These are phyloP conservation scores for Paraglomus brasilianum DNA, from an alignment of 192 early-diverging fungal genomes.

Conservation along the genomic window DNA sequence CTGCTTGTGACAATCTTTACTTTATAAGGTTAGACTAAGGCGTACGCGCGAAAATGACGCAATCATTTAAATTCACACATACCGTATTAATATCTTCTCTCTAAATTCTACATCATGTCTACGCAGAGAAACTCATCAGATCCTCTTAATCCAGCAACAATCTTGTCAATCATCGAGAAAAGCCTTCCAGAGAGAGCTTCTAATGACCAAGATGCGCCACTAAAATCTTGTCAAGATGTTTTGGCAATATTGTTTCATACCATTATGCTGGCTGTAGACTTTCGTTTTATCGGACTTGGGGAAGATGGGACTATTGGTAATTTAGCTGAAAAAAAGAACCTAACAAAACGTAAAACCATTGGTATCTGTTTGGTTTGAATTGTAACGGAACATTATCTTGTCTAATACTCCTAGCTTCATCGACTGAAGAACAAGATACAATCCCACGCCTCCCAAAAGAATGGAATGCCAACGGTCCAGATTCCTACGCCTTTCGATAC, in stretches of 20 bases:
- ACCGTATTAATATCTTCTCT: too few relatives aligned
- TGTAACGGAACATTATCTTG: not conserved
- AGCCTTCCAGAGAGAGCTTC: not conserved
- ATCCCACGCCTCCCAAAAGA: constrained; percentile 39
- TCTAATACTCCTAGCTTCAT: not conserved
- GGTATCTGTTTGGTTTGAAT: not conserved
- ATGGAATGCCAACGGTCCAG: constrained; percentile 60
- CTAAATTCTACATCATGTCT: too few relatives aligned
- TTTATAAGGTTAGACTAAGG: too few relatives aligned
- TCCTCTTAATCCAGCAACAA: constrained; percentile 14
- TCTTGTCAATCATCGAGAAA: not conserved
- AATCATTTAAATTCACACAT: too few relatives aligned
- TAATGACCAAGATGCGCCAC: not conserved
- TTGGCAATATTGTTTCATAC: constrained; percentile 54
- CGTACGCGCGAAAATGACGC: too few relatives aligned
- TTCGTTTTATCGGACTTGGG: constrained; percentile 58
- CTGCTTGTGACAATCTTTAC: too few relatives aligned
- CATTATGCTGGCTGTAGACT: constrained; percentile 63
- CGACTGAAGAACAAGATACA: constrained; percentile 19
- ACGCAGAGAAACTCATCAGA: too few relatives aligned
- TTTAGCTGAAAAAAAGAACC: not conserved
- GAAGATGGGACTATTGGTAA: constrained; percentile 51
- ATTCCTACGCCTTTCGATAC: constrained; percentile 64
- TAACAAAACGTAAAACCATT: not conserved
- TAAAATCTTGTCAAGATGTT: constrained; percentile 46